These are phyloP conservation scores for Ceratocystiopsis minuta DNA, from an alignment of 2,329 filamentous ascomycete genomes.

Conservation along the genomic window DNA sequence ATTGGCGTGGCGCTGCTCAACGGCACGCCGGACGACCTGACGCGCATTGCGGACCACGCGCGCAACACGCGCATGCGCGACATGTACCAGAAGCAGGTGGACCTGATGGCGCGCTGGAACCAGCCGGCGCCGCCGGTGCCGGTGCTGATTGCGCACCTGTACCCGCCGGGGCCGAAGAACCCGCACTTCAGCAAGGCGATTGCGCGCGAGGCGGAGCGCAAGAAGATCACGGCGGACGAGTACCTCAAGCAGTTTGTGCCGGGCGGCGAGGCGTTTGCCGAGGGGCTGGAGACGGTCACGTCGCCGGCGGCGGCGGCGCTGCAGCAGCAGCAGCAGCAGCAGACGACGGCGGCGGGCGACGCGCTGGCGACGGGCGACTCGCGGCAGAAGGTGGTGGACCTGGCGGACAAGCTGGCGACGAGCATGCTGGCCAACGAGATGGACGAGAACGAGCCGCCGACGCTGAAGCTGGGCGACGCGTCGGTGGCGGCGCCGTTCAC, in stretches of 20 bases:
- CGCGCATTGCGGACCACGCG: slow-evolving; percentile 80
- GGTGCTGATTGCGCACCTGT: slow-evolving; percentile 80
- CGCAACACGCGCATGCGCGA: slow-evolving; percentile 97
- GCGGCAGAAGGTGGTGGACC: slow-evolving; percentile 9
- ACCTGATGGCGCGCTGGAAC: slow-evolving; percentile 88
- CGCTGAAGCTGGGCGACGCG: slow-evolving; percentile 91
- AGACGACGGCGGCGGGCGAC: slow-evolving; percentile 47
- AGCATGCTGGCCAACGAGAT: slow-evolving; percentile 83
- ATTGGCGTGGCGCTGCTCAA: slow-evolving; percentile 93
- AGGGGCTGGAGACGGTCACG: slow-evolving; percentile 40
- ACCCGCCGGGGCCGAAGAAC: slow-evolving; percentile 76
- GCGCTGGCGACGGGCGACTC: too few relatives aligned
- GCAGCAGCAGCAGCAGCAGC: slow-evolving; percentile 32
- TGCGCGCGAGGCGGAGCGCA: slow-evolving; percentile 65
- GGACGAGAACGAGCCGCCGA: slow-evolving; percentile 77
- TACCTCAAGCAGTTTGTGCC: slow-evolving; percentile 25
- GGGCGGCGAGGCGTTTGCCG: slow-evolving; percentile 26
- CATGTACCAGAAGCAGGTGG: slow-evolving; percentile 87
- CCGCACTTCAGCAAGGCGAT: slow-evolving; percentile 90
- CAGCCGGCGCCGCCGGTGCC: slow-evolving; percentile 85
- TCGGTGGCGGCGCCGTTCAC: slow-evolving; percentile 96
- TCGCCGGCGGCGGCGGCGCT: slow-evolving; percentile 46
- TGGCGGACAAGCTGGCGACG: slow-evolving; percentile 73
- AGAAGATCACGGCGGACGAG: slow-evolving; percentile 46
- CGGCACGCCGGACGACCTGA: slow-evolving; percentile 78